These are phyloP conservation scores for Termitomyces sp. DNA, from an alignment of 768 basidiomycete species.

Conservation along the genomic window DNA sequence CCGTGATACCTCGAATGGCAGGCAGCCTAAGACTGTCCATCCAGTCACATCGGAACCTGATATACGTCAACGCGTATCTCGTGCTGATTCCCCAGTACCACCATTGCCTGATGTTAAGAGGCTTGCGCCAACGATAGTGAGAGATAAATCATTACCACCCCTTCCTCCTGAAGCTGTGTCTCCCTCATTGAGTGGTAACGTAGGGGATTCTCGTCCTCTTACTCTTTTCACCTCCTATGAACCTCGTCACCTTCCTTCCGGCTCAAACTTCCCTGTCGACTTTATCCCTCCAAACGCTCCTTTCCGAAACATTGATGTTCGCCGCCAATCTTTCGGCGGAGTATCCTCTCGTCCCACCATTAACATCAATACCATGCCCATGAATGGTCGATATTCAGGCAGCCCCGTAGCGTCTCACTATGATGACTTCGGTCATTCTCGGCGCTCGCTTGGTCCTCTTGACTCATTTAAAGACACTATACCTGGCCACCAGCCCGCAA, in stretches of 20 bases:
- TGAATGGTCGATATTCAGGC: conserved; percentile 22
- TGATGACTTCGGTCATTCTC: conserved; percentile 70
- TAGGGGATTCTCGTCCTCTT: conserved; percentile 48
- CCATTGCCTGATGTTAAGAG: conserved; percentile 16
- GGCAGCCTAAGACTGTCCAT: conserved; percentile 41
- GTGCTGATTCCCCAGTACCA: conserved; percentile 25
- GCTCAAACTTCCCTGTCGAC: conserved; percentile 37
- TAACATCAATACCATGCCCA: conserved; percentile 45
- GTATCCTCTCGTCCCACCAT: conserved; percentile 52
- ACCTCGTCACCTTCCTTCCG: conserved; percentile 42
- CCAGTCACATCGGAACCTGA: conserved; percentile 59
- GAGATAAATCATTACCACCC: conserved; percentile 78
- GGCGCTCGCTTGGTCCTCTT: conserved; percentile 46
- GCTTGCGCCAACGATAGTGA: conserved; percentile 14
- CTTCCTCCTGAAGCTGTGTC: conserved; percentile 50
- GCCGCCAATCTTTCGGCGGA: conserved; percentile 78
- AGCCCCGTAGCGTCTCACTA: conserved; percentile 42
- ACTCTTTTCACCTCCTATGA: conserved; percentile 63
- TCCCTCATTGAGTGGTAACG: conserved; percentile 26
- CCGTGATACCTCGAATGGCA: too few relatives aligned
- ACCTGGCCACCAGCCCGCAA: conserved; percentile 26
- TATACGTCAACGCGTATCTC: conserved; percentile 41
- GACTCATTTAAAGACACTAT: conserved; percentile 27
- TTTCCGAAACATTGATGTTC: conserved; percentile 49
- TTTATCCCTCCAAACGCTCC: conserved; percentile 60